Evolutionary conservation across 1,139 yeast species (phyloP), one percentile per base, ranked within the genome.

Genomic region (Pichia sp.): DNA sequence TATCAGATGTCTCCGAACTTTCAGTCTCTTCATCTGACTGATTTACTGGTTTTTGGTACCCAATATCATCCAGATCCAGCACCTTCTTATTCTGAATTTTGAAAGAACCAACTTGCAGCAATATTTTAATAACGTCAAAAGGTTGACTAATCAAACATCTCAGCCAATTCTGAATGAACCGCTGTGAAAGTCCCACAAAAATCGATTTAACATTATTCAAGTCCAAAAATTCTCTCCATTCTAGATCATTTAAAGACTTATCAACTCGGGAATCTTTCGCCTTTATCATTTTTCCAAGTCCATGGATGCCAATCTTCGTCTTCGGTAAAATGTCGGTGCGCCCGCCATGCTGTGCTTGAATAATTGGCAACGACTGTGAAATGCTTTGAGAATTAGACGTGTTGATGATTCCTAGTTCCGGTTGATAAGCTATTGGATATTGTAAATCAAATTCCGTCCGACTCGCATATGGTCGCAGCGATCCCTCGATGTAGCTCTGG

Each of bases 91-190:
- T 23, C 7, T 16, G 11, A 34, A 16, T n/a, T 33, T 54, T 54
- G 46, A 62, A 62, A 2, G 63, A 77, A 3, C 95, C 95, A 33
- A 86, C 84, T 62, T 92, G 98, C 47, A 88, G 64, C 37, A 88
- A 71, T 51, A 87, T 69, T 45, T 95, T 72, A 4, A 86, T 79
- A 33, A 86, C 84, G 57, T 92, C 97, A 62, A 90, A 81, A 1
- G 98, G 98, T 62, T 92, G 97, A 27, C 87, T 77, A 28, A 84
- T 61, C 36, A 86, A 61, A 42, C 81, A 77, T 51, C 77, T 80
- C 48, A 77, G 65, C 64, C 88, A 88, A 52, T 80, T 81, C 53
- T 78, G 77, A 42, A 80, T 59, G 55, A 86, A 80, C 38, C 85
- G 78, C 62, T 73, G 71, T 44, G 73, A 55, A 60, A 85, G 64